Evolutionary conservation across 2,329 filamentous ascomycete genomes (phyloP), one percentile per base, ranked within the genome.

Genomic region (Ambrosiella beaveri): DNA sequence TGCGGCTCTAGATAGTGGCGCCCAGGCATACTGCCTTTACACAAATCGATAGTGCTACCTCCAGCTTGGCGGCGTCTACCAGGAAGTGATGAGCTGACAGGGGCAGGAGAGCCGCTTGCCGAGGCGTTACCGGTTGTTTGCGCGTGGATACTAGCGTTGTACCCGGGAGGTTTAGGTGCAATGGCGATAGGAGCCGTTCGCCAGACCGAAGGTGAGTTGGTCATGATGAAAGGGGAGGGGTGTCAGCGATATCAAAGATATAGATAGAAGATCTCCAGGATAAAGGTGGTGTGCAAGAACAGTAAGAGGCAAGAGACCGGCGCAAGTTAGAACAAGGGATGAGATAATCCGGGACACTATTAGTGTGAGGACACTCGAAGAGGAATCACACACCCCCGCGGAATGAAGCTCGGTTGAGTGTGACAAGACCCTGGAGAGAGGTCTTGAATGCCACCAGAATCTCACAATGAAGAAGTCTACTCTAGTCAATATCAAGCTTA

Each of bases 171-270:
- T 67, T 81, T 81, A 63, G 80, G 78, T 62, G 80, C 80, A 68
- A 84, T 84, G 67, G 80, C 76, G 67, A 84, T 83, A 64, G 80
- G 80, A 66, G 78, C 78, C 70, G 80, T 81, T 69, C 80, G 73
- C 63, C 75, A 73, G 67, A 81, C 72, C 65, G 74, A 69, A 65
- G 69, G 72, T 63, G 76, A 71, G 64, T 73, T 75, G 55, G 68
- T 64, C 64, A 78, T 75, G 75, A 80, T 80, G 70, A 66, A 54
- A 41, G 52, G 66, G 68, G 65, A 66, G 65, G 65, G 62, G 63
- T 64, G 60, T 59, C 59, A 58, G 58, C 57, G 57, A 57, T 52
- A 56, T 41, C 49, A 52, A 57, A 54, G 15, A 56, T 56, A 56
- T 38, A 50, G 36, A 57, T 57, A 13, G n/a, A 41, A 40, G 15